Conservation (phyloP, 2,329 filamentous ascomycete species). For the Tolypocladium tropicale region DNA sequence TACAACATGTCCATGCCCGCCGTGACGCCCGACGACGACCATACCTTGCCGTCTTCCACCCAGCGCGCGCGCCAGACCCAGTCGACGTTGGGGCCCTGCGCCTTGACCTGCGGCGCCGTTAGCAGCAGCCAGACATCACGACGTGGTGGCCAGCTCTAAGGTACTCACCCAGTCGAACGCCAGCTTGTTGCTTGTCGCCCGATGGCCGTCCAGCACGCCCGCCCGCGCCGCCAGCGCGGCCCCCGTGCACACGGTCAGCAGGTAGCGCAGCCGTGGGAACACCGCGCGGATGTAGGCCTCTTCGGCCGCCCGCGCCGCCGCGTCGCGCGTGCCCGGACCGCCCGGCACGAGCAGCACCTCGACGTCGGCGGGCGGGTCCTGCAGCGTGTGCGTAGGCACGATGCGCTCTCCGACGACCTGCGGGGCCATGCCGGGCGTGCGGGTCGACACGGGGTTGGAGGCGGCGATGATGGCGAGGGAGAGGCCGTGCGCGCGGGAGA, state of each 20-base stretch:
- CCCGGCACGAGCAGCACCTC: constrained; percentile 29
- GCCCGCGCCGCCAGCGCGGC: constrained; percentile 40
- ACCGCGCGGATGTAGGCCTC: constrained; percentile 30
- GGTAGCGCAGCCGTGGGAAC: constrained; percentile 34
- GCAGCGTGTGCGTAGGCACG: constrained; percentile 26
- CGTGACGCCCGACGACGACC: constrained; percentile 50
- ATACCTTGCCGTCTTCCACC: constrained; percentile 50
- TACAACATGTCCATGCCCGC: constrained; percentile 28
- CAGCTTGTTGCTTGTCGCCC: constrained; percentile 52
- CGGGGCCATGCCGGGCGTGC: not conserved
- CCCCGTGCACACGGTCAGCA: constrained; percentile 56
- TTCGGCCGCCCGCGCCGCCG: constrained; percentile 11
- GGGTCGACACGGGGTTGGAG: constrained; percentile 19
- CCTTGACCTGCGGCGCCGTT: constrained; percentile 18
- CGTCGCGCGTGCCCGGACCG: constrained; percentile 19
- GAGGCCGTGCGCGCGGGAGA: constrained; percentile 11
- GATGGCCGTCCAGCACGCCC: constrained; percentile 44
- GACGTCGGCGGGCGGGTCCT: constrained; percentile 20
- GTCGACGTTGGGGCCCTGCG: constrained; percentile 30
- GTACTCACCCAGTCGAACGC: constrained; percentile 29
- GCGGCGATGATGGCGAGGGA: constrained; percentile 16
- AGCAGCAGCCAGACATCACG: too few species aligned
- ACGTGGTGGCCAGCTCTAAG: not conserved
- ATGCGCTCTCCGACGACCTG: constrained; percentile 17
- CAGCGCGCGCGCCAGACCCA: constrained; percentile 50